Conservation (phyloP, 768 basidiomycete genomes). For the Candolleomyces efflorescens region DNA sequence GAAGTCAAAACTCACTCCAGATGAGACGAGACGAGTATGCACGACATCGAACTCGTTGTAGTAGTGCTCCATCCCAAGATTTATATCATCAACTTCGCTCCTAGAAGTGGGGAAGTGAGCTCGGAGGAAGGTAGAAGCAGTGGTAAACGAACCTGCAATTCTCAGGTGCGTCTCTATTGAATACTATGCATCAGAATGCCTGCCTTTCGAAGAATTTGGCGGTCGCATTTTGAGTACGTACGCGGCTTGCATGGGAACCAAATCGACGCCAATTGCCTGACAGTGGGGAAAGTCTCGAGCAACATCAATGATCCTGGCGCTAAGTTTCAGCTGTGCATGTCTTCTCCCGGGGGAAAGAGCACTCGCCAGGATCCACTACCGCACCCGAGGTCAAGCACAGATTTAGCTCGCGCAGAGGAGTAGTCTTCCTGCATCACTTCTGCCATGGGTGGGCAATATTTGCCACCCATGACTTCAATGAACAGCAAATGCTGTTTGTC, state of each 20-base stretch:
- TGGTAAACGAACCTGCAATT: neutral
- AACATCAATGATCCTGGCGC: constrained; percentile 67
- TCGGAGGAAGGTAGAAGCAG: neutral
- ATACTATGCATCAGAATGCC: too few species aligned
- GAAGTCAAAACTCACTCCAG: constrained; percentile 54
- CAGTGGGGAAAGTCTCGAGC: constrained; percentile 70
- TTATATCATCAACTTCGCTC: constrained; percentile 83
- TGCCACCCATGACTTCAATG: constrained; percentile 53
- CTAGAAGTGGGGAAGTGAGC: constrained; percentile 26
- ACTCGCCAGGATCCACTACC: constrained; percentile 72
- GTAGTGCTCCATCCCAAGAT: constrained; percentile 79
- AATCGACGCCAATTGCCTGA: constrained; percentile 69
- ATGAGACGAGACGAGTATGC: constrained; percentile 65
- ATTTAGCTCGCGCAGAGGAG: constrained; percentile 43
- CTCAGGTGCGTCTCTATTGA: neutral
- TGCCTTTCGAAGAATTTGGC: too few species aligned
- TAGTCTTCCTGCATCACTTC: constrained; percentile 43
- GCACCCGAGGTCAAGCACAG: constrained; percentile 72
- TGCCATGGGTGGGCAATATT: constrained; percentile 56
- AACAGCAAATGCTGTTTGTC: constrained; percentile 70
- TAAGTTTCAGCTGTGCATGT: neutral
- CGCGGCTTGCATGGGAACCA: constrained; percentile 43
- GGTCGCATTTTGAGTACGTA: too few species aligned
- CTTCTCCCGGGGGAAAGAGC: neutral
- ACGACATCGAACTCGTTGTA: constrained; percentile 76